These are phyloP conservation scores for Talaromyces sp. DNA, from an alignment of 2,329 filamentous ascomycete genomes.

Conservation along the genomic window DNA sequence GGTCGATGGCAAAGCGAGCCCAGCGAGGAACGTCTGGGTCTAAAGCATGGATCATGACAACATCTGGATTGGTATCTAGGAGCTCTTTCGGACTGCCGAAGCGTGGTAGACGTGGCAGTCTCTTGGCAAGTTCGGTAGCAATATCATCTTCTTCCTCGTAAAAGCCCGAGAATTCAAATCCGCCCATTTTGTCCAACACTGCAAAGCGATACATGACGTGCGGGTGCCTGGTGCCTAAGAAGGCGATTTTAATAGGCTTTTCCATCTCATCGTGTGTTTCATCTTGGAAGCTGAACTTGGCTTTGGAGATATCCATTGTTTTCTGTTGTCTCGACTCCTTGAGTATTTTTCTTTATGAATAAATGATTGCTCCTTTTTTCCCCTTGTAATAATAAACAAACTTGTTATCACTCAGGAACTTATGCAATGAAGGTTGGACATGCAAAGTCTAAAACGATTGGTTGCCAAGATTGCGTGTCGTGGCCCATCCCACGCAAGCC, in stretches of 20 bases:
- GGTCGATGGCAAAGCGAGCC: slow-evolving; percentile 14
- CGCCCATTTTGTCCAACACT: slow-evolving; percentile 15
- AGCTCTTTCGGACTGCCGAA: slow-evolving; percentile 9
- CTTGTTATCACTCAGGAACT: not conserved
- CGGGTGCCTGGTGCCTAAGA: slow-evolving; percentile 14
- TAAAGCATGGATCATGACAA: slow-evolving; percentile 16
- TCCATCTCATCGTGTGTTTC: slow-evolving; percentile 5
- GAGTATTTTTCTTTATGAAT: not conserved
- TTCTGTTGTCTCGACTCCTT: not conserved
- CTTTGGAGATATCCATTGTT: slow-evolving; percentile 14
- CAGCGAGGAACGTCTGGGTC: slow-evolving; percentile 15
- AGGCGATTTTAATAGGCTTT: slow-evolving; percentile 13
- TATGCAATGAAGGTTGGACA: not conserved
- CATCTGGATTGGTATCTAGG: slow-evolving; percentile 15
- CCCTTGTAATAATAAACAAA: not conserved
- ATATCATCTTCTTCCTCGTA: slow-evolving; percentile 13
- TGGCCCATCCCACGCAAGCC: not conserved
- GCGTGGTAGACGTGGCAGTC: slow-evolving; percentile 13
- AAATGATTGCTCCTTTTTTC: not conserved
- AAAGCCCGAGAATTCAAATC: slow-evolving; percentile 15
- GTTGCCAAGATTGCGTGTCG: not conserved
- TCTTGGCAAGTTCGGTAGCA: slow-evolving; percentile 9
- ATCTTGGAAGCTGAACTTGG: slow-evolving; percentile 13
- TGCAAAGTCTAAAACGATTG: not conserved
- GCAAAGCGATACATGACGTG: slow-evolving; percentile 16